Conservation (phyloP, 2,329 filamentous ascomycete species). For the Phaeoacremonium minimum region DNA sequence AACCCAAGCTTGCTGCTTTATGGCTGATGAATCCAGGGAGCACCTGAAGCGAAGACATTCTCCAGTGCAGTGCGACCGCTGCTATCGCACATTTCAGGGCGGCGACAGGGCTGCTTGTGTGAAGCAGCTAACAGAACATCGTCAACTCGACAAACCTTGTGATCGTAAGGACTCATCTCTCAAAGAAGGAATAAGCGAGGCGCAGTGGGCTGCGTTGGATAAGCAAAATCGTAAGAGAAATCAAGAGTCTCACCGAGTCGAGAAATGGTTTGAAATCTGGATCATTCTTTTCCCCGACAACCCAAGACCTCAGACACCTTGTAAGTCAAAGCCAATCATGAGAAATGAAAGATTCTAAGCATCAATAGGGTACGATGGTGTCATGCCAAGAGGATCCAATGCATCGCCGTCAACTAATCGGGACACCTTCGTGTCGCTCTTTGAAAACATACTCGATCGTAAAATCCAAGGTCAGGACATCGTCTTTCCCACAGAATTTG, state of each 20-base stretch:
- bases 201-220: constrained; percentile 18
- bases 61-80: constrained; percentile 19
- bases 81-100: constrained; percentile 16
- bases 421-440: not conserved
- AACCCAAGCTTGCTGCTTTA: not conserved
- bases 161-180: constrained; percentile 12
- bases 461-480: not conserved
- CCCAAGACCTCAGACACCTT: constrained; percentile 13
- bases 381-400: not conserved
- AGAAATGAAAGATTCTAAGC: not conserved
- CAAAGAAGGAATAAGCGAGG: constrained; percentile 17
- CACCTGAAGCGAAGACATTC: constrained; percentile 20
- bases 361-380: not conserved
- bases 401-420: not conserved
- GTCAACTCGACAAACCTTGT: constrained; percentile 13
- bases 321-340: constrained; percentile 11
- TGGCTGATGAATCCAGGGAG: constrained; percentile 11
- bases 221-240: constrained; percentile 20
- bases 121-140: constrained; percentile 13
- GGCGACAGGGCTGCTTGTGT: constrained; percentile 9
- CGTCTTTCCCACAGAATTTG: not conserved
- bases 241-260: constrained; percentile 18
- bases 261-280: constrained; percentile 24
- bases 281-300: constrained; percentile 16
- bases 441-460: not conserved